Evolutionary conservation across 305 asterid genomes (phyloP).

Genomic region (Fraxinus nigra): DNA sequence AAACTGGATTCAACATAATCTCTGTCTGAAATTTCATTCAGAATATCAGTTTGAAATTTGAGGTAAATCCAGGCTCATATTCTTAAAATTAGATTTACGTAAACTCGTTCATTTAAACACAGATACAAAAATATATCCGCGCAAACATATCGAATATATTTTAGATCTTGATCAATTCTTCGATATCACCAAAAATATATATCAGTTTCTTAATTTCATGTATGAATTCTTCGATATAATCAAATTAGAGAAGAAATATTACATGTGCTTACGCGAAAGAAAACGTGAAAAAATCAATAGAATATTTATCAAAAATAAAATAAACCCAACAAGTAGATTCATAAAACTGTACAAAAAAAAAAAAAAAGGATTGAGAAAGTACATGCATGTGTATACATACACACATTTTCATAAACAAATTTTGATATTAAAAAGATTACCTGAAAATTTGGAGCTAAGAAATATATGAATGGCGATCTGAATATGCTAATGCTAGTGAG

Average conservation of each 20-base stretch:
- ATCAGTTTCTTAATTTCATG: neutral
- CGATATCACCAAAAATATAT: neutral
- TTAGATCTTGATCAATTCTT: neutral
- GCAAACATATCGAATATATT: neutral
- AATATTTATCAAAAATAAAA: neutral
- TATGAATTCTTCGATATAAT: neutral
- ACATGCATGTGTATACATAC: neutral
- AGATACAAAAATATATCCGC: neutral
- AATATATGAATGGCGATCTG: neutral
- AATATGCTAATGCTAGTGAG: neutral
- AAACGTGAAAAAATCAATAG: neutral
- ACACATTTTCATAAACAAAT: neutral
- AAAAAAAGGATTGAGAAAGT: neutral
- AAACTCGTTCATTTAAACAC: neutral
- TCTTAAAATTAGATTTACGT: neutral
- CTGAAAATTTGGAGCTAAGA: neutral
- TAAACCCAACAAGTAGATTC: neutral
- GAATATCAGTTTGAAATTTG: neutral
- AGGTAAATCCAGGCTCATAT: neutral
- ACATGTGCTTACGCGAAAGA: neutral
- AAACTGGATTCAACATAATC: neutral
- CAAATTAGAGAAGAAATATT: neutral
- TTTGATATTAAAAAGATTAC: neutral
- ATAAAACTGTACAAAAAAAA: neutral
- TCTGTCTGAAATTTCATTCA: neutral